Base-by-base conservation (phyloP, 371 early-diverging fungal species). In the Mortierella sp. region DNA sequence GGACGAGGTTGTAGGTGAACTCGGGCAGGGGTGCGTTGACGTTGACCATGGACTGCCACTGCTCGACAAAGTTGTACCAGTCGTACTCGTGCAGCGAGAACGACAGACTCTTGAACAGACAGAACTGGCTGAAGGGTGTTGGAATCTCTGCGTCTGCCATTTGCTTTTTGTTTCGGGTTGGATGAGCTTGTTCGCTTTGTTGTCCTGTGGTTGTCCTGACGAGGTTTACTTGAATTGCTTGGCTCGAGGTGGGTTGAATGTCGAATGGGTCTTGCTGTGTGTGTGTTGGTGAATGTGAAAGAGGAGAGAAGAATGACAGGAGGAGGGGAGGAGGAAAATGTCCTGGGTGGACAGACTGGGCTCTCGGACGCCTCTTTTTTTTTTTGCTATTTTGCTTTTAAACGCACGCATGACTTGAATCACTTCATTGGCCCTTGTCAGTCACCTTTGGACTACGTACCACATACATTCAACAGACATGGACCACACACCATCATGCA, bases 31-130 rank as follows among this genome's bases (percentile, higher is more conserved):
- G 79, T 37, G 83, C 83, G 72, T 83, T 83, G n/a, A 76, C 83
- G 16, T 64, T 73, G 26, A 83, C 79, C 83, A 83, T 83, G 55
- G 79, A 64, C 61, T 83, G 75, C 83, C 83, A 83, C 54, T 76
- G 79, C 77, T 83, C 79, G 11, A 83, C 79, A 70, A 79, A 79
- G 83, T 83, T 83, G 74, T 75, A 79, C 83, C 83, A 83, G 77
- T 83, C 83, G 67, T 79, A 72, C 31, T 79, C 83, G 46, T 73
- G 76, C 48, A 83, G 77, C 37, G 83, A 83, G 71, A 57, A 73
- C 16, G 76, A 75, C 26, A 83, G 77, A 44, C 79, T 69, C 69
- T 83, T 83, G 74, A 83, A 83, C 46, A 79, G 59, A 61, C 79
- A 71, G 71, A 76, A 79, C 74, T 79, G 83, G 40, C 71, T 79